A percentile compares a stretch with the other conserved stretches of the same genome.
Evolutionary conservation across 106 monocot genomes (phyloP).

Genomic region (Allium cepa): DNA sequence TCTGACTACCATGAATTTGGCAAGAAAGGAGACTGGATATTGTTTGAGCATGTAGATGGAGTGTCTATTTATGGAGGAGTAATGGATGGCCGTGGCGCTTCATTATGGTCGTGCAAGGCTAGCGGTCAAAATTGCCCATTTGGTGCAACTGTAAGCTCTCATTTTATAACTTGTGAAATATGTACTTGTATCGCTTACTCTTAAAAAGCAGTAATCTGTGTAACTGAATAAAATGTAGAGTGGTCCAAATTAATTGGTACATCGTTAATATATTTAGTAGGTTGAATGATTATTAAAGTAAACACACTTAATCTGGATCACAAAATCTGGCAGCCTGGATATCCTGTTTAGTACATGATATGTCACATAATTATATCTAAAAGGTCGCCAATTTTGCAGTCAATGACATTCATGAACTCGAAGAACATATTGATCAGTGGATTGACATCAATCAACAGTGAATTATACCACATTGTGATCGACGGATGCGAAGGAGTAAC

Average conservation of each 20-base stretch:
- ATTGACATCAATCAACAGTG: constrained; percentile 12
- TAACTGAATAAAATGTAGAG: too few species aligned
- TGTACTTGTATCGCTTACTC: too few species aligned
- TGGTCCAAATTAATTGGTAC: too few species aligned
- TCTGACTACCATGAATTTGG: not conserved
- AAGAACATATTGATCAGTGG: constrained; percentile 12
- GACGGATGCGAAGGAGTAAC: not conserved
- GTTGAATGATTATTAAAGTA: too few species aligned
- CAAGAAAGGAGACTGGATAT: constrained; percentile 25
- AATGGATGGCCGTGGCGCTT: constrained; percentile 43
- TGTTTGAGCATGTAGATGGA: constrained; percentile 41
- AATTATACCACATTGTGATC: constrained; percentile 14
- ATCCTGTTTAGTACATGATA: too few species aligned
- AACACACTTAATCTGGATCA: too few species aligned
- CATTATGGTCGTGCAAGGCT: constrained; percentile 56
- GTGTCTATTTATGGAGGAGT: constrained; percentile 46
- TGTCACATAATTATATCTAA: too few species aligned
- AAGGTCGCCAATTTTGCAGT: not conserved
- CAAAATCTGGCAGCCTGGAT: too few species aligned
- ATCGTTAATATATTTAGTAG: too few species aligned
- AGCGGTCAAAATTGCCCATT: constrained; percentile 22
- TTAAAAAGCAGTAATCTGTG: too few species aligned
- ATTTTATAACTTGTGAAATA: too few species aligned
- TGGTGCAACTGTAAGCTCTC: constrained; percentile 33
- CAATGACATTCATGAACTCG: not conserved